Percentiles rank a stretch among this genome's conserved stretches.
phyloP scores from a whole-genome alignment of 257 asterid genomes.

The Lithospermum erythrorhizon region DNA sequence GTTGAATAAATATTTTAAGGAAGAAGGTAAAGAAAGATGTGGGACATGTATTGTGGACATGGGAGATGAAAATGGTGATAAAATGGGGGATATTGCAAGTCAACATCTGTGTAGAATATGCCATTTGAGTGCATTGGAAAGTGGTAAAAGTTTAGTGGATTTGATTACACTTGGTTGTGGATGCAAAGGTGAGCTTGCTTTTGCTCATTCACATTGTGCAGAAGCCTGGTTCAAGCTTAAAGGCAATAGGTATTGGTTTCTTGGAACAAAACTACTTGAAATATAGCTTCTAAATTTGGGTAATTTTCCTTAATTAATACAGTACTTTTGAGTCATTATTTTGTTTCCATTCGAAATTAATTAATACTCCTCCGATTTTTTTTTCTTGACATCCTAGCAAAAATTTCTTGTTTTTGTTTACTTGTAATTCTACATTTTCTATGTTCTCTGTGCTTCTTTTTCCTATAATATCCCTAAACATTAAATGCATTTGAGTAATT shows the following conservation, averaged over 20 bases:
- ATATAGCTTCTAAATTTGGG: neutral
- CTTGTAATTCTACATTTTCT: no score
- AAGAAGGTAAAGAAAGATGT: constrained; percentile 14
- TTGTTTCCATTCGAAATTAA: neutral
- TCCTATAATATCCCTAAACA: no score
- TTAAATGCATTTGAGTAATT: no score
- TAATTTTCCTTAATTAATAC: neutral
- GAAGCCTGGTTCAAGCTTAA: constrained; percentile 68
- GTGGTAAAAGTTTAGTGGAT: constrained; percentile 22
- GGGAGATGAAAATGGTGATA: constrained; percentile 14
- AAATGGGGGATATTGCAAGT: constrained; percentile 16
- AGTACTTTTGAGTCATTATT: neutral
- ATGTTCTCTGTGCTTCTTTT: no score
- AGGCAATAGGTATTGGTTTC: constrained; percentile 51
- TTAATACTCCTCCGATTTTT: no score
- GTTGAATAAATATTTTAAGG: constrained; percentile 9
- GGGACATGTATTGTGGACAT: constrained; percentile 33
- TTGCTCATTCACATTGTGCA: constrained; percentile 61
- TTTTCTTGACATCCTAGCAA: no score
- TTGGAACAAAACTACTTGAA: no score
- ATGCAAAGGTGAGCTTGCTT: constrained; percentile 82
- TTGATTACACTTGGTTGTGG: constrained; percentile 83
- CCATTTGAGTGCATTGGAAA: constrained; percentile 55
- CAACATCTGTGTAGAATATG: constrained; percentile 60
- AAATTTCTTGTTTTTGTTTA: no score